Percentiles rank a stretch among this genome's conserved stretches.
phyloP scores from a whole-genome alignment of 257 asterid genomes.

The Petrea volubilis region DNA sequence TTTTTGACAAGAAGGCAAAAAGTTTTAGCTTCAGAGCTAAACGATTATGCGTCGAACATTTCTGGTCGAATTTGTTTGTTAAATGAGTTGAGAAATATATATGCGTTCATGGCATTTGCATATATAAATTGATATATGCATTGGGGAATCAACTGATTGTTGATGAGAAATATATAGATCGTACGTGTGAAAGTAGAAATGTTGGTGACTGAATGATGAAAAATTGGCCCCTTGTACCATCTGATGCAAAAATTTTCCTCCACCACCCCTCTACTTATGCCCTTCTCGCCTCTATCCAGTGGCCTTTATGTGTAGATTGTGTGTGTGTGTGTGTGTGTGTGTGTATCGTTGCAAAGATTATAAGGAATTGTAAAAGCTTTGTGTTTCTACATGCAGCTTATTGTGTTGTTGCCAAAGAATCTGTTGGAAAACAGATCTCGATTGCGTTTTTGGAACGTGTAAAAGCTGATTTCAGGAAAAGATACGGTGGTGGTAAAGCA shows the following conservation, averaged over 20 bases:
- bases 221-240: not conserved
- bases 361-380: slow-evolving; percentile 24
- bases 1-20: not conserved
- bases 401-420: slow-evolving; percentile 91
- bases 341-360: slow-evolving; percentile 50
- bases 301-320: too few relatives aligned
- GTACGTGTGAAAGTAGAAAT: slow-evolving; percentile 10
- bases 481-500: slow-evolving; percentile 97
- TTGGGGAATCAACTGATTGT: slow-evolving; percentile 12
- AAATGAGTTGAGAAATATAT: not conserved
- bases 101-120: slow-evolving; percentile 1
- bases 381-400: slow-evolving; percentile 57
- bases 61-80: not conserved
- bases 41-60: not conserved
- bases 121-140: not conserved
- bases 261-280: too few relatives aligned
- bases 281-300: too few relatives aligned
- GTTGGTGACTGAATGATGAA: not conserved
- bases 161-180: not conserved
- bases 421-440: slow-evolving; percentile 87
- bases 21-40: not conserved
- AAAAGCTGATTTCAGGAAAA: slow-evolving; percentile 82
- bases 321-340: not conserved
- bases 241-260: too few relatives aligned
- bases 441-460: slow-evolving; percentile 84